Conservation (phyloP, 768 basidiomycete genomes). For the Suillus decipiens region DNA sequence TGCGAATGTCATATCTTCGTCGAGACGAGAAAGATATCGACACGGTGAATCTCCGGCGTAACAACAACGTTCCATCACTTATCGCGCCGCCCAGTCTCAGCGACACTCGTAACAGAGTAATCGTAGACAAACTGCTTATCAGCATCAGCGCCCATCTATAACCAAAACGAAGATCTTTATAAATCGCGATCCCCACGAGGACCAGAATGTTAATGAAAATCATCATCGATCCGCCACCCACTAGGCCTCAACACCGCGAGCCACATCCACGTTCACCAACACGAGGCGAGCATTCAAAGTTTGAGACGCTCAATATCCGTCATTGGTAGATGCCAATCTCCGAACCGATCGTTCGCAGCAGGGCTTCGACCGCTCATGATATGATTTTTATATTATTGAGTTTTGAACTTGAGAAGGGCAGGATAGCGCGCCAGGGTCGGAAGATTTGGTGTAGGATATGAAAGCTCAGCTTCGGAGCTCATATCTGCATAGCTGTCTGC, state of each 20-base stretch:
- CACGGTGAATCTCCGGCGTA: neutral
- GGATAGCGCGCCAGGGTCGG: neutral
- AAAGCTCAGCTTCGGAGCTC: neutral
- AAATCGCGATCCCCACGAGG: constrained; percentile 1
- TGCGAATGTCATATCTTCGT: neutral
- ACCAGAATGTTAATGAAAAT: neutral
- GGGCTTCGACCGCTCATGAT: neutral
- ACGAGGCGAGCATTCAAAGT: constrained; percentile 8
- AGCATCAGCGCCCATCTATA: neutral
- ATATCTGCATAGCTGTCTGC: neutral
- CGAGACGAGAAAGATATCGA: neutral
- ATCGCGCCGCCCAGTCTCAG: neutral
- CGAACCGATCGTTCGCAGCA: neutral
- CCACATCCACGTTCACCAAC: neutral
- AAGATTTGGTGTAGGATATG: neutral
- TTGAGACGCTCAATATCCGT: neutral
- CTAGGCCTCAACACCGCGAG: neutral
- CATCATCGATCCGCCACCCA: neutral
- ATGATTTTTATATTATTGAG: neutral
- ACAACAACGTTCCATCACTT: neutral
- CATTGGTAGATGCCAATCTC: neutral
- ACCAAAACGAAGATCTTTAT: neutral
- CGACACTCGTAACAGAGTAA: neutral
- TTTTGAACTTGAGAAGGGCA: neutral
- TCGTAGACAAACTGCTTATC: neutral